Evolutionary conservation across 2,329 filamentous ascomycete species (phyloP).

Genomic region (Aureobasidium sp.): DNA sequence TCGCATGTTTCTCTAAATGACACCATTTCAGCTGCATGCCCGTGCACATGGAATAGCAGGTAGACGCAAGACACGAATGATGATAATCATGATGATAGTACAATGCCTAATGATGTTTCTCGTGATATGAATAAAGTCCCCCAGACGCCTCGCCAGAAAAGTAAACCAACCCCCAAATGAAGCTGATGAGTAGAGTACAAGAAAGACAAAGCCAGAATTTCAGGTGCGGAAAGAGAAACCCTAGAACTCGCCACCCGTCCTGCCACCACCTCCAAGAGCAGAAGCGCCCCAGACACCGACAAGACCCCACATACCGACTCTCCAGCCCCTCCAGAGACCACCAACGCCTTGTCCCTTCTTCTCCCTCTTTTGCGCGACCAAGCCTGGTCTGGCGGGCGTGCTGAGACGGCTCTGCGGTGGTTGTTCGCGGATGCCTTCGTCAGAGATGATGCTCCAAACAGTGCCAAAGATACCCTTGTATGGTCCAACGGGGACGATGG

Average conservation of each 20-base stretch:
- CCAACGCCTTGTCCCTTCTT: conserved; percentile 60
- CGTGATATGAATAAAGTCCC: not conserved
- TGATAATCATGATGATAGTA: not conserved
- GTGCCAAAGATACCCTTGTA: conserved; percentile 87
- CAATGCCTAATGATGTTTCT: not conserved
- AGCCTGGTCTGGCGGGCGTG: conserved; percentile 27
- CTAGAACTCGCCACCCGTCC: conserved; percentile 18
- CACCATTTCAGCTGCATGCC: no score
- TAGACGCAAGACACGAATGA: not conserved
- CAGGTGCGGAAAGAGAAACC: not conserved
- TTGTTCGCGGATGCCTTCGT: conserved; percentile 60
- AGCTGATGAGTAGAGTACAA: conserved; percentile 4
- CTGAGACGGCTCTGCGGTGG: conserved; percentile 28
- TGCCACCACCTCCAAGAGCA: conserved; percentile 16
- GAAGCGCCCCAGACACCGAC: conserved; percentile 57
- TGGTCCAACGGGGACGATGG: conserved; percentile 70
- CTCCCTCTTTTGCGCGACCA: conserved; percentile 34
- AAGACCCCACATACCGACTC: conserved; percentile 70
- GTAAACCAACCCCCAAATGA: not conserved
- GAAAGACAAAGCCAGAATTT: not conserved
- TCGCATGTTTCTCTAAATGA: no score
- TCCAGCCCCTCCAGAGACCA: conserved; percentile 67
- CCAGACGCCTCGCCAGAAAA: conserved; percentile 6
- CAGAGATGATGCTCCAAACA: conserved; percentile 76
- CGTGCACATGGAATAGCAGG: no score